A percentile compares a stretch with the other conserved stretches of the same genome.
Evolutionary conservation across 345 rosid species (phyloP).

Genomic region (Erucastrum elatum): DNA sequence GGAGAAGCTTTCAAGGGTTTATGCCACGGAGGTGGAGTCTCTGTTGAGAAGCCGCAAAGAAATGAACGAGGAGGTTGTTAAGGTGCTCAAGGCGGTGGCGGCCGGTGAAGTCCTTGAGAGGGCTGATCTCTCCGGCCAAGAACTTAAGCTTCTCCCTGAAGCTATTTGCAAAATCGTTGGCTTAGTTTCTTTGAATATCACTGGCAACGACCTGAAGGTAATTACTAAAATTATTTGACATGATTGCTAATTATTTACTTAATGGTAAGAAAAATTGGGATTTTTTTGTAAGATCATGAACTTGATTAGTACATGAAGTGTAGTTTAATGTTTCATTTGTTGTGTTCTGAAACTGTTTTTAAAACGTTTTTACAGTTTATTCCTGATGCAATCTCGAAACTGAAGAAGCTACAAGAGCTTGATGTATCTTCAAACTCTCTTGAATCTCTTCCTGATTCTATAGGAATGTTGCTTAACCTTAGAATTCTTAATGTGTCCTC

Average conservation of each 20-base stretch:
- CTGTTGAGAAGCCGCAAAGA: slow-evolving; percentile 31
- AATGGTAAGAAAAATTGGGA: neutral
- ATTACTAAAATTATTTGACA: neutral
- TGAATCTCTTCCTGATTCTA: slow-evolving; percentile 69
- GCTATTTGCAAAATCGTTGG: slow-evolving; percentile 65
- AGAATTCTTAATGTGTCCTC: slow-evolving; percentile 56
- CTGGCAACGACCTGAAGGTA: slow-evolving; percentile 75
- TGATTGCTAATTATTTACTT: neutral
- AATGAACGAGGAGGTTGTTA: slow-evolving; percentile 58
- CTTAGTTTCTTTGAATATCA: slow-evolving; percentile 65
- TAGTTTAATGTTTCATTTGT: neutral
- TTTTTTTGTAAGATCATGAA: neutral
- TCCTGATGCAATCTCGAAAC: slow-evolving; percentile 83
- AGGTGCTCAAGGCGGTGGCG: slow-evolving; percentile 53
- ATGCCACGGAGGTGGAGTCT: slow-evolving; percentile 42
- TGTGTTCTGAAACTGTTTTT: neutral
- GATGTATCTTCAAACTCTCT: slow-evolving; percentile 69
- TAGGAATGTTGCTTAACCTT: slow-evolving; percentile 71
- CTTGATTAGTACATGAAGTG: neutral
- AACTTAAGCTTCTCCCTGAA: slow-evolving; percentile 70
- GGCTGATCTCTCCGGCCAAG: slow-evolving; percentile 63
- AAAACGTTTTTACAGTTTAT: slow-evolving; percentile 47
- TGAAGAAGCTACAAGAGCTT: slow-evolving; percentile 70
- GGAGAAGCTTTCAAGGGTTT: slow-evolving; percentile 56
- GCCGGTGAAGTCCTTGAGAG: slow-evolving; percentile 44